Conservation (phyloP, 805 yeast genomes). For the Blastobotrys parvus region DNA sequence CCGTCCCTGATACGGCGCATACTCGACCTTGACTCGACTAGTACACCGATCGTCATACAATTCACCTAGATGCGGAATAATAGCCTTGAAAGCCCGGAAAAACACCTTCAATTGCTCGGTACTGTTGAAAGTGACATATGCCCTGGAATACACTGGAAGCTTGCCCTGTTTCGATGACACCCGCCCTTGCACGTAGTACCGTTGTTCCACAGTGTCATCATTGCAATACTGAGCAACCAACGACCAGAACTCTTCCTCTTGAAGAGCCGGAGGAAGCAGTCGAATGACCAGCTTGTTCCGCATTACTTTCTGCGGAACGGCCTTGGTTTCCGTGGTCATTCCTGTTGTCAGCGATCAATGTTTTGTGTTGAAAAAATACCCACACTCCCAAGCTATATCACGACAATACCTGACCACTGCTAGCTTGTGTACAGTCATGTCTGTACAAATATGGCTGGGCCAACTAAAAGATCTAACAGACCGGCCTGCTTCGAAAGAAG, state of each 20-base stretch:
- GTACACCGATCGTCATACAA: slow-evolving; percentile 10
- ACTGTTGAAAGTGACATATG: slow-evolving; percentile 34
- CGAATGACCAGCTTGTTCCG: slow-evolving; percentile 31
- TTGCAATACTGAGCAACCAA: slow-evolving; percentile 21
- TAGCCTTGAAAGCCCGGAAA: slow-evolving; percentile 23
- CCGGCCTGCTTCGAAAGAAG: neutral
- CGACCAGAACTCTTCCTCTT: slow-evolving; percentile 28
- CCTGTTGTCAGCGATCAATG: too few species aligned
- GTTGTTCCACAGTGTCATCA: slow-evolving; percentile 15
- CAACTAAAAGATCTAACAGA: slow-evolving; percentile 4
- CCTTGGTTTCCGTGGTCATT: neutral
- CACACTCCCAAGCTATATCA: neutral
- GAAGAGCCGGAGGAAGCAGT: slow-evolving; percentile 37
- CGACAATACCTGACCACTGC: too few species aligned
- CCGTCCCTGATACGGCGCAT: slow-evolving; percentile 23
- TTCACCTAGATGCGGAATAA: slow-evolving; percentile 11
- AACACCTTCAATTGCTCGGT: slow-evolving; percentile 28
- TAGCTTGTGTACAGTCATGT: too few species aligned
- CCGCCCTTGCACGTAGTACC: slow-evolving; percentile 23
- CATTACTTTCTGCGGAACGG: neutral
- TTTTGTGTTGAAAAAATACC: too few species aligned
- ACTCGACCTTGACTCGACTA: slow-evolving; percentile 15
- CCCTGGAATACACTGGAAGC: slow-evolving; percentile 36
- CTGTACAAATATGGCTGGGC: slow-evolving; percentile 11
- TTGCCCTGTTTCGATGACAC: slow-evolving; percentile 26